These are phyloP conservation scores for Xylaria flabelliformis DNA, from an alignment of 495 filamentous ascomycete species.

Conservation along the genomic window DNA sequence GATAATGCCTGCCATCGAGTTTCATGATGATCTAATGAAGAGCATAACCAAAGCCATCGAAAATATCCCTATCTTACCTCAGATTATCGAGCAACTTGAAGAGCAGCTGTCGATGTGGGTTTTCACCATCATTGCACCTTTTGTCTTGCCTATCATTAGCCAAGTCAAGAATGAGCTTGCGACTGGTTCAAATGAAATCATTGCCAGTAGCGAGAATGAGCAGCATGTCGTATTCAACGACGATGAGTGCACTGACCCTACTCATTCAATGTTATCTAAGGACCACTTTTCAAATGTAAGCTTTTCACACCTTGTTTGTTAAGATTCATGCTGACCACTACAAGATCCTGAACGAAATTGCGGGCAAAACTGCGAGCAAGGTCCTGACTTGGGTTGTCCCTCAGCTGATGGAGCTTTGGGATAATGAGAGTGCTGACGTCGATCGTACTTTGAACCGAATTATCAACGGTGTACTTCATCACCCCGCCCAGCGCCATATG, in stretches of 20 bases:
- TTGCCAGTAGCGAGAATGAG: constrained; percentile 76
- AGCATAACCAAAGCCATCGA: constrained; percentile 76
- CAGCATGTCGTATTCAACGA: constrained; percentile 88
- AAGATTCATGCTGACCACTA: constrained; percentile 34
- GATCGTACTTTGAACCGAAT: constrained; percentile 73
- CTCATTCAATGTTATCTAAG: constrained; percentile 95
- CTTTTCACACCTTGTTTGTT: constrained; percentile 22
- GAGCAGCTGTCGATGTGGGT: constrained; percentile 84
- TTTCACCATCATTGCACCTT: constrained; percentile 84
- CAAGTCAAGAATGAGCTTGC: constrained; percentile 85
- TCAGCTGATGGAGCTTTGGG: constrained; percentile 84
- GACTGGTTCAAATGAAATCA: constrained; percentile 85
- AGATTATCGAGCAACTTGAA: constrained; percentile 79
- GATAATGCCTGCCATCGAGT: constrained; percentile 85
- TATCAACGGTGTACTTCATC: constrained; percentile 83
- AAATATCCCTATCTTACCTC: constrained; percentile 78
- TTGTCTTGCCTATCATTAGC: constrained; percentile 80
- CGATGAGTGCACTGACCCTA: constrained; percentile 75
- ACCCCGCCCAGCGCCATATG: constrained; percentile 74
- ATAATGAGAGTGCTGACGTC: constrained; percentile 72
- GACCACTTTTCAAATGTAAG: constrained; percentile 82
- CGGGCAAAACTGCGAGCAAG: constrained; percentile 78
- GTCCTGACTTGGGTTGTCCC: constrained; percentile 83
- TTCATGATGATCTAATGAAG: constrained; percentile 86
- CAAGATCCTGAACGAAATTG: constrained; percentile 83